Conservation (phyloP, 371 early-diverging fungal genomes). For the Pancytospora philotis region DNA sequence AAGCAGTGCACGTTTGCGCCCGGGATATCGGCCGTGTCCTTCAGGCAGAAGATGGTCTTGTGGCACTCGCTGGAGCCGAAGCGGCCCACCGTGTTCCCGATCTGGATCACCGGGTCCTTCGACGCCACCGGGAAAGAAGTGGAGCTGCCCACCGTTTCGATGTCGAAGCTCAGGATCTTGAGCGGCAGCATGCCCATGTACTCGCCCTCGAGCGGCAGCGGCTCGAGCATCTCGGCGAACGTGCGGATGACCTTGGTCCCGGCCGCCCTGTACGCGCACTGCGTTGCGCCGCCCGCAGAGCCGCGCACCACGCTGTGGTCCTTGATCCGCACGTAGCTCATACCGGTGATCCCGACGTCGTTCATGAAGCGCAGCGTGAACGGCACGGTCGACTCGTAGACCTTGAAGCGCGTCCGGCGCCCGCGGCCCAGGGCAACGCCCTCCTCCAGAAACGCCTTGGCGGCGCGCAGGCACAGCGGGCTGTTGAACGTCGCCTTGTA, state of each 20-base stretch:
- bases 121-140: slow-evolving; percentile 87
- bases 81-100: slow-evolving; percentile 77
- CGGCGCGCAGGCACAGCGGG: slow-evolving; percentile 46
- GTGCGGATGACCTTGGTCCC: slow-evolving; percentile 64
- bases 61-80: slow-evolving; percentile 76
- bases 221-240: slow-evolving; percentile 64
- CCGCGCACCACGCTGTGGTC: slow-evolving; percentile 14
- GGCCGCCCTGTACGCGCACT: too few species aligned
- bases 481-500: slow-evolving; percentile 62
- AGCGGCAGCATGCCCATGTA: slow-evolving; percentile 86
- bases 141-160: slow-evolving; percentile 89
- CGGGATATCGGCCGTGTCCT: slow-evolving; percentile 74
- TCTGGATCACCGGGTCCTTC: slow-evolving; percentile 94
- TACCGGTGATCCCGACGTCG: slow-evolving; percentile 77
- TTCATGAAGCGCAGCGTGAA: slow-evolving; percentile 90
- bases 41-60: slow-evolving; percentile 76
- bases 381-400: slow-evolving; percentile 79
- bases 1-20: slow-evolving; percentile 76
- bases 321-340: slow-evolving; percentile 62
- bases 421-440: slow-evolving; percentile 12
- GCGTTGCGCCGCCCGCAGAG: neutral
- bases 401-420: slow-evolving; percentile 54
- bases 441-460: slow-evolving; percentile 57
- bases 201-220: slow-evolving; percentile 73
- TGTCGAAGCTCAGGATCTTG: slow-evolving; percentile 90